Evolutionary conservation across 129 eudicot species (phyloP).

Genomic region (Centella asiatica): DNA sequence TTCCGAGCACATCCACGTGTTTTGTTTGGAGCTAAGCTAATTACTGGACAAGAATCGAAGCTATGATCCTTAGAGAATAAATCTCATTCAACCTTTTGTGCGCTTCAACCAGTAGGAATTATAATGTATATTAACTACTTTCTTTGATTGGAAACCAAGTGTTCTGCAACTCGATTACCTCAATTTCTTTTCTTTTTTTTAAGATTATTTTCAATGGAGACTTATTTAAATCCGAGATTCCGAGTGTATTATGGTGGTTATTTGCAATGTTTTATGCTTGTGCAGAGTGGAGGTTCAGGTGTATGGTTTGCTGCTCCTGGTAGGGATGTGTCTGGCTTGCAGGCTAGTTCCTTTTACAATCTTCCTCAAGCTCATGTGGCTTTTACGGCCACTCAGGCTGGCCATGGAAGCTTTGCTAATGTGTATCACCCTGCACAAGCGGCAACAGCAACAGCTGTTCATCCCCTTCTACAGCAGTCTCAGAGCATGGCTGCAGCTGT

Average conservation of each 20-base stretch:
- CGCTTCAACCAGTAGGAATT: too few relatives aligned
- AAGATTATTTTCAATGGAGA: not conserved
- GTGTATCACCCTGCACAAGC: conserved; percentile 68
- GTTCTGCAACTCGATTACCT: not conserved
- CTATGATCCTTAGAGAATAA: too few relatives aligned
- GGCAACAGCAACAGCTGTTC: conserved; percentile 54
- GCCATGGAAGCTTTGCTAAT: conserved; percentile 65
- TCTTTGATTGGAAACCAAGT: too few relatives aligned
- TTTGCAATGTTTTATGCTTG: conserved; percentile 14
- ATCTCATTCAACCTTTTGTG: too few relatives aligned
- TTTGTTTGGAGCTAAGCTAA: too few relatives aligned
- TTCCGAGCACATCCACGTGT: too few relatives aligned
- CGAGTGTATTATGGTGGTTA: not conserved
- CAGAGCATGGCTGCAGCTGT: conserved; percentile 61
- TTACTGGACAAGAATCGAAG: too few relatives aligned
- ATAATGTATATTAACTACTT: too few relatives aligned
- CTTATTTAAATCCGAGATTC: not conserved
- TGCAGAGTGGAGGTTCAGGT: conserved; percentile 74
- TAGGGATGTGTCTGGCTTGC: conserved; percentile 67
- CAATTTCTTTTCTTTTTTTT: too few relatives aligned
- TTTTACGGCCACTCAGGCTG: conserved; percentile 57
- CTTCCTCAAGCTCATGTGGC: conserved; percentile 81
- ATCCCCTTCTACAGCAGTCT: conserved; percentile 82
- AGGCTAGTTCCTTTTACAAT: conserved; percentile 59
- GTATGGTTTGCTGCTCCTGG: conserved; percentile 64